phyloP scores from a whole-genome alignment of 352 stramenopile species.

The Pythium grandisporangium region DNA sequence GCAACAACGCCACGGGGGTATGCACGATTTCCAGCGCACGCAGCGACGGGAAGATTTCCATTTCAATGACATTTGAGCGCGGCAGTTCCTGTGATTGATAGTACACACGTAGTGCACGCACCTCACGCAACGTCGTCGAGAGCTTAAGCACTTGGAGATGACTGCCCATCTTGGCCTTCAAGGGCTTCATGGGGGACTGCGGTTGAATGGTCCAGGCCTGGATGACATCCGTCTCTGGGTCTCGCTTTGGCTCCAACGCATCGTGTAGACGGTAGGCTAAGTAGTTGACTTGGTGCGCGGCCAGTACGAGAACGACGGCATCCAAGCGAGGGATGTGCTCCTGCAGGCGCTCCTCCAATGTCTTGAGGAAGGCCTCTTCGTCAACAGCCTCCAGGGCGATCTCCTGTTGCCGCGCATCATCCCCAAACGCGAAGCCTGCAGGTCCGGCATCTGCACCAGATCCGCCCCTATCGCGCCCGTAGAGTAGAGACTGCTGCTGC shows the following conservation, averaged over 20 bases:
- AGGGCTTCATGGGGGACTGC: conserved; percentile 31
- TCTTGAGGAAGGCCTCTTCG: conserved; percentile 54
- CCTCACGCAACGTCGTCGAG: conserved; percentile 74
- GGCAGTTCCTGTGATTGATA: conserved; percentile 28
- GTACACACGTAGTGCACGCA: conserved; percentile 52
- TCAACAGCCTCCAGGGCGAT: conserved; percentile 41
- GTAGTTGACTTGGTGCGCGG: conserved; percentile 54
- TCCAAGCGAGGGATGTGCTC: conserved; percentile 36
- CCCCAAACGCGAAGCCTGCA: conserved; percentile 1
- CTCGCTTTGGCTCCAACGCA: conserved; percentile 59
- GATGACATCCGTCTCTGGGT: conserved; percentile 47
- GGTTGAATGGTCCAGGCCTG: conserved; percentile 75
- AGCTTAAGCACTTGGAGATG: conserved; percentile 85
- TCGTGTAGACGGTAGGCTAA: conserved; percentile 61
- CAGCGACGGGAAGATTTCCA: conserved; percentile 81
- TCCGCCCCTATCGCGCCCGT: neutral
- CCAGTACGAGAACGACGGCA: conserved; percentile 55
- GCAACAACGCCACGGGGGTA: conserved; percentile 24
- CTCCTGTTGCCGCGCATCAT: conserved; percentile 6
- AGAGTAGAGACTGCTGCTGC: neutral
- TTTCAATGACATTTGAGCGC: conserved; percentile 34
- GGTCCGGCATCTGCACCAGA: conserved; percentile 1
- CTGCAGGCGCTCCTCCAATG: conserved; percentile 62
- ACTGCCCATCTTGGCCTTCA: conserved; percentile 60
- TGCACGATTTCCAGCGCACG: conserved; percentile 51